Conservation (phyloP, 805 yeast species). For the Yamadazyma sp. region DNA sequence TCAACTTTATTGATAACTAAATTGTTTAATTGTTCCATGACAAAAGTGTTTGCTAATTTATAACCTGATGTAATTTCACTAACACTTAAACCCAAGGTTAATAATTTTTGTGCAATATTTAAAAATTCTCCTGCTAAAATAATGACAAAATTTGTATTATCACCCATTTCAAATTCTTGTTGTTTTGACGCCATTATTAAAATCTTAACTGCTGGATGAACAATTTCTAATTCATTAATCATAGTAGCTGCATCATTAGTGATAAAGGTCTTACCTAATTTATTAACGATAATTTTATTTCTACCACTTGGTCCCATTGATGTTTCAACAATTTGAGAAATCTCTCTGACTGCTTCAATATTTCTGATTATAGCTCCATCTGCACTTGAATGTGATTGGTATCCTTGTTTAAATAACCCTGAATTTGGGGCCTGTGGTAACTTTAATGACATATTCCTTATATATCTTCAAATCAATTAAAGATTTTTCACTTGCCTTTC, state of each 20-base stretch:
- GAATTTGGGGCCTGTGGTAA: constrained; percentile 91
- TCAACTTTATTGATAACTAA: constrained; percentile 60
- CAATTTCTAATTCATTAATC: constrained; percentile 86
- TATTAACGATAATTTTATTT: constrained; percentile 91
- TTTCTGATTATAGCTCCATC: constrained; percentile 95
- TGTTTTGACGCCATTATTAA: constrained; percentile 96
- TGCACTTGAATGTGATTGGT: constrained; percentile 77
- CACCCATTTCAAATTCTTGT: constrained; percentile 97
- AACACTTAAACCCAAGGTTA: constrained; percentile 82
- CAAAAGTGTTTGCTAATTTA: constrained; percentile 78
- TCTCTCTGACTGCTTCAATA: constrained; percentile 91
- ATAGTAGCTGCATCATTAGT: constrained; percentile 99
- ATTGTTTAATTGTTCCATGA: constrained; percentile 63
- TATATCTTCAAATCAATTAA: background rate
- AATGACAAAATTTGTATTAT: constrained; percentile 87
- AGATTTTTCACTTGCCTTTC: no score
- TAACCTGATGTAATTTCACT: constrained; percentile 93
- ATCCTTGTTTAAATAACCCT: constrained; percentile 94
- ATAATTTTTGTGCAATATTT: constrained; percentile 79
- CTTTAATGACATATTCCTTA: constrained; percentile 79
- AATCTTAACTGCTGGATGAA: constrained; percentile 96
- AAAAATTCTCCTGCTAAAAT: constrained; percentile 91
- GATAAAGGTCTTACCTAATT: constrained; percentile 78
- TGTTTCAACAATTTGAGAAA: constrained; percentile 85
- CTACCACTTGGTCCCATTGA: constrained; percentile 98